phyloP scores from a whole-genome alignment of 371 early-diverging fungal species.

The Mucor racemosus region DNA sequence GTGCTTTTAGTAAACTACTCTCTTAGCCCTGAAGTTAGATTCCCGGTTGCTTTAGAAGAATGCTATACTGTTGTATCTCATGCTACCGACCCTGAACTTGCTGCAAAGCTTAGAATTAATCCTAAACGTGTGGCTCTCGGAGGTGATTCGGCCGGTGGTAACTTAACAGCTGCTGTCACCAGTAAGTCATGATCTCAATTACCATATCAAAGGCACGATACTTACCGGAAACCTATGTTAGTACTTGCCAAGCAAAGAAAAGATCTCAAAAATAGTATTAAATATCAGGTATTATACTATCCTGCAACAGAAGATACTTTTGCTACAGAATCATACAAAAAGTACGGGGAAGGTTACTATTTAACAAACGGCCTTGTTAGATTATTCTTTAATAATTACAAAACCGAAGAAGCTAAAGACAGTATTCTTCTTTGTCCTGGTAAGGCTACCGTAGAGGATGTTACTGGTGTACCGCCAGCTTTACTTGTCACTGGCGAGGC shows the following conservation, averaged over 20 bases:
- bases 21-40: conserved; percentile 29
- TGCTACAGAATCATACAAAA: conserved; percentile 11
- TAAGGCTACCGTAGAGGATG: not conserved
- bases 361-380: not conserved
- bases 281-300: conserved; percentile 13
- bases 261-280: conserved; percentile 6
- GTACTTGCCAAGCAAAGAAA: conserved; percentile 19
- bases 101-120: conserved; percentile 20
- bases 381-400: not conserved
- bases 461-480: conserved; percentile 24
- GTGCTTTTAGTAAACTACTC: conserved; percentile 34
- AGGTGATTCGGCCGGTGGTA: conserved; percentile 45
- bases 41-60: conserved; percentile 37
- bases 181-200: conserved; percentile 14
- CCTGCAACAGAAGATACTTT: conserved; percentile 10
- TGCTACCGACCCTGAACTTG: conserved; percentile 22
- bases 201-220: not conserved
- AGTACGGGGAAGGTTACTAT: conserved; percentile 1
- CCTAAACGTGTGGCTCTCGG: conserved; percentile 29
- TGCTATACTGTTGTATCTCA: conserved; percentile 29
- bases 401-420: not conserved
- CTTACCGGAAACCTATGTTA: not conserved
- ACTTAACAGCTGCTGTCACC: conserved; percentile 34
- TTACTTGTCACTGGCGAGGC: conserved; percentile 21
- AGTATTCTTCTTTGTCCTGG: not conserved